Evolutionary conservation across 306 rosid genomes (phyloP).

Genomic region (Cucumis melo): DNA sequence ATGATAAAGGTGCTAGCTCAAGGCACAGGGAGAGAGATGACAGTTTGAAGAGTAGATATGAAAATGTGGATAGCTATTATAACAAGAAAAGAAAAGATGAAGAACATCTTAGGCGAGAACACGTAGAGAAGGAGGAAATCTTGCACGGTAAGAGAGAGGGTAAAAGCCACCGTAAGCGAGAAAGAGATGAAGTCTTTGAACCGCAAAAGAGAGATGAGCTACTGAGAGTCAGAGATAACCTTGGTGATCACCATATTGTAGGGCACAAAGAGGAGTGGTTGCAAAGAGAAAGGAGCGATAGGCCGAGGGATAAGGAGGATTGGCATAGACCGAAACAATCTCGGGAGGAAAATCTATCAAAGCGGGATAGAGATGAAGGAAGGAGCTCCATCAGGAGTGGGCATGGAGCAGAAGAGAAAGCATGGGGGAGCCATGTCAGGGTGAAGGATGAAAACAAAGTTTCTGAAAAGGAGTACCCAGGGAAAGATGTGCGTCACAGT

Average conservation of each 20-base stretch:
- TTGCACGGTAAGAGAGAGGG: conserved; percentile 55
- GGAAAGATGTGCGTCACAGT: conserved; percentile 52
- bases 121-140: conserved; percentile 60
- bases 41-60: conserved; percentile 61
- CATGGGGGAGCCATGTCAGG: conserved; percentile 59
- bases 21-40: conserved; percentile 83
- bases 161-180: conserved; percentile 50
- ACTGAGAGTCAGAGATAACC: conserved; percentile 56
- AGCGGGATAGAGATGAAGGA: conserved; percentile 84
- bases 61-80: conserved; percentile 60
- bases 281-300: conserved; percentile 66
- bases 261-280: conserved; percentile 83
- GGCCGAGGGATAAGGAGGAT: conserved; percentile 79
- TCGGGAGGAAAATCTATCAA: conserved; percentile 61
- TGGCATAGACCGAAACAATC: conserved; percentile 74
- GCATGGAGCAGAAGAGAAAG: conserved; percentile 63
- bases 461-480: conserved; percentile 64
- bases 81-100: conserved; percentile 85
- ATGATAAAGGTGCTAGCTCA: conserved; percentile 66
- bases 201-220: conserved; percentile 65
- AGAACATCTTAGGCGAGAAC: conserved; percentile 66
- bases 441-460: conserved; percentile 56
- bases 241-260: conserved; percentile 55
- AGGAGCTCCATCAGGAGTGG: conserved; percentile 54
- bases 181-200: conserved; percentile 70